Base-by-base conservation (phyloP, 2,329 filamentous ascomycete species). In the Aquanectria penicillioides region DNA sequence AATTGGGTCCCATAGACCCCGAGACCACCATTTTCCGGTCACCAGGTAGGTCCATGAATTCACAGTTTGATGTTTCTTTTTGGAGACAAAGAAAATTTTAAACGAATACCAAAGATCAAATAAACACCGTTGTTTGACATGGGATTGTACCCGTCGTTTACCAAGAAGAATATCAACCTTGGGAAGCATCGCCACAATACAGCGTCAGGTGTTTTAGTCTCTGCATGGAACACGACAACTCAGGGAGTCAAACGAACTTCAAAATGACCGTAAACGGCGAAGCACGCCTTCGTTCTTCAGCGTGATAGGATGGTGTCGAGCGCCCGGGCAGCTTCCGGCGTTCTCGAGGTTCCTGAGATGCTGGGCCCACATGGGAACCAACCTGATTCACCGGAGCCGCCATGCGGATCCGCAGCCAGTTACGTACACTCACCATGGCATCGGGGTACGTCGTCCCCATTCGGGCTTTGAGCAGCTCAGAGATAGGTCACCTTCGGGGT, bases 371-470 rank as follows among this genome's bases (percentile, higher is more conserved):
- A 53, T 20, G 38, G 40, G 38, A 18, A 26, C 15, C 18, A 44
- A 13, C 23, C 40, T 28, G 13, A 44, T 47, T 33, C 12, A 12
- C 43, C 51, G 51, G 51, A 47, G 41, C 41, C 51, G 33, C 51
- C 40, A 38, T 38, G 51, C 51, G 51, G 51, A 54, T 54, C 51
- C 51, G 51, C 51, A 54, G 20, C 25, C 28, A 12, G 34, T 50
- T 34, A 26, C 23, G 34, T 7, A 34, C 25, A 20, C 22, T 22
- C n/a, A 15, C 37, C 47, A 29, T 47, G 46, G 47, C 33, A 46
- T 33, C 33, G 29, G 26, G 29, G 41, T 28, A 28, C 41, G 29
- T 46, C 41, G 41, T 46, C 41, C 12, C 41, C 11, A 10, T 31
- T 25, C 26, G 15, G 25, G 41, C 7, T 29, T 44, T 2, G 13